Evolutionary conservation across 2,329 filamentous ascomycete species (phyloP), one percentile per base, ranked within the genome.

Genomic region (Knoxdaviesia proteae): DNA sequence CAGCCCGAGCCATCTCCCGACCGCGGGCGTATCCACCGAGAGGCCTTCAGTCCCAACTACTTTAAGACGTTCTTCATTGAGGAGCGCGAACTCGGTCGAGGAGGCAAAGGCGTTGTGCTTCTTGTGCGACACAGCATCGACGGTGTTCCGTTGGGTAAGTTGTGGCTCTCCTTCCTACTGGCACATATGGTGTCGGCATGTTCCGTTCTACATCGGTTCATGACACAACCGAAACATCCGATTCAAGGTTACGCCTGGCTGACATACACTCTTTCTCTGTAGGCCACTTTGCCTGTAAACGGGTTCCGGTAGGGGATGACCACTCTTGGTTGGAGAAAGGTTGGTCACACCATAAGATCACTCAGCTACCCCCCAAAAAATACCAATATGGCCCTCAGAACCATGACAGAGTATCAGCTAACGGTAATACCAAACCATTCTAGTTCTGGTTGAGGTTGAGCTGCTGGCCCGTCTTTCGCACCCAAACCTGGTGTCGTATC

Each of bases 51-150:
- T 51, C 87, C 81, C 6, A 78, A 87, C 50, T 98, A 96, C 55
- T 96, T 96, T 62, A 75, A 81, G 52, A 80, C 75, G 9, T 96
- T 94, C 59, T 98, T 98, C 53, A 77, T 86, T 4, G 87, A 93
- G 52, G 84, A 96, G 58, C 69, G 72, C 5, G 79, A 88, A 52
- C 67, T 98, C 0, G 90, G 90, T 0, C 74, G 80, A 53, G 90
- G 92, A 29, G 90, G 92, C 3, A 94, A 94, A 55, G 90, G 90
- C 0, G 86, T 98, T 4, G 90, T 98, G 2, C 61, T 98, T 39
- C 68, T 96, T n/a, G 90, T 98, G 7, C 77, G 83, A 46, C 90
- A 98, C 60, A 71, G 93, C 49, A 74, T 98, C 45, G 90, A 96
- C 56, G 80, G 84, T 29, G 88, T 93, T 38, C 72, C 77, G 33